A percentile compares a stretch with the other conserved stretches of the same genome.
These are phyloP conservation scores for Sanghuangporus baumii DNA, from an alignment of 1,284 basidiomycete genomes.

Conservation along the genomic window DNA sequence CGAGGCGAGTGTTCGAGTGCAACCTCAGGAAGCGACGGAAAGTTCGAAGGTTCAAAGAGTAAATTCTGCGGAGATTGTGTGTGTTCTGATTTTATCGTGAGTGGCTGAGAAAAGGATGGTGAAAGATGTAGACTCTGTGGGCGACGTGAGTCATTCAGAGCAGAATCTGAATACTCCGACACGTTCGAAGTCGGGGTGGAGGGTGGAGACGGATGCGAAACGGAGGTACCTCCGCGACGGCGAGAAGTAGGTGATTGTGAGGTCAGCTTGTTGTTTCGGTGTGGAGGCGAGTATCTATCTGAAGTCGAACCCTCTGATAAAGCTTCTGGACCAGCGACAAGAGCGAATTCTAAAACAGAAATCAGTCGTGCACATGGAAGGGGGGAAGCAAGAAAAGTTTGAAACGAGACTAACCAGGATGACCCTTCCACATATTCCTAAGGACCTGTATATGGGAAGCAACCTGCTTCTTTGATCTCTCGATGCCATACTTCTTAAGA, in stretches of 20 bases:
- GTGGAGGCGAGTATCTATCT: conserved; percentile 20
- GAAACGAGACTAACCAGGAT: conserved; percentile 45
- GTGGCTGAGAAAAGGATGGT: conserved; percentile 21
- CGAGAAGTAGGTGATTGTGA: conserved; percentile 17
- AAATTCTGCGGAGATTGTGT: conserved; percentile 3
- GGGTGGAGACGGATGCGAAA: conserved; percentile 15
- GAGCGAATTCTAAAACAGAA: conserved; percentile 42
- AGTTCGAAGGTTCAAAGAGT: conserved; percentile 10
- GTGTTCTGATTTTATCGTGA: conserved; percentile 15
- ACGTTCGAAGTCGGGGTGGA: conserved; percentile 15
- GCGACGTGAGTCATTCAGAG: conserved; percentile 1
- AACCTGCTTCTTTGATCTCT: conserved; percentile 75
- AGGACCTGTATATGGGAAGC: conserved; percentile 79
- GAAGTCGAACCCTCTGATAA: conserved; percentile 37
- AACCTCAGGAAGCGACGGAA: conserved; percentile 10
- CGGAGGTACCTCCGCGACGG: conserved; percentile 17
- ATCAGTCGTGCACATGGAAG: conserved; percentile 9
- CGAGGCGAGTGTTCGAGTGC: conserved; percentile 3
- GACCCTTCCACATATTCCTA: conserved; percentile 81
- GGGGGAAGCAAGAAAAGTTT: conserved; percentile 1
- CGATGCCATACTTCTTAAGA: conserved; percentile 57
- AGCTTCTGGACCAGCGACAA: conserved; percentile 72
- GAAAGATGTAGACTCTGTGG: conserved; percentile 40
- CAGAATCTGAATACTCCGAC: conserved; percentile 9
- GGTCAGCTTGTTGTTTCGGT: conserved; percentile 9